These are phyloP conservation scores for Rhodamnia argentea DNA, from an alignment of 345 rosid species.

Conservation along the genomic window DNA sequence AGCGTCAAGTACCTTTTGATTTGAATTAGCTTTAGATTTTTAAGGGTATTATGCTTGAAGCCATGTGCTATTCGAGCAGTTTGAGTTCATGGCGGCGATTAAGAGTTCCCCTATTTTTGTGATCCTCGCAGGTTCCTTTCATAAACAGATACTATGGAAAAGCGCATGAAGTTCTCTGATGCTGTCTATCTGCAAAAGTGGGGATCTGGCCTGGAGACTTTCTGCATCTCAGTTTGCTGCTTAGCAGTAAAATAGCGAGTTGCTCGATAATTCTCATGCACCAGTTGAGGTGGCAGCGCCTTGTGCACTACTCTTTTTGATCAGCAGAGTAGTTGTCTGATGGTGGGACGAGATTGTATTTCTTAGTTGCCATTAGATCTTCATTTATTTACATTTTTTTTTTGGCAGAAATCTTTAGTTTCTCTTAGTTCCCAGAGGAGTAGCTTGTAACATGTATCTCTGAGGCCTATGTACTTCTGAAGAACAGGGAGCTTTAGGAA, in stretches of 20 bases:
- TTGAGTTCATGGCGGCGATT: background rate
- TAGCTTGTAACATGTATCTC: background rate
- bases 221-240: background rate
- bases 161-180: slow-evolving; percentile 70
- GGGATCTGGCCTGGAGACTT: background rate
- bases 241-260: background rate
- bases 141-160: slow-evolving; percentile 88
- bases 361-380: background rate
- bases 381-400: background rate
- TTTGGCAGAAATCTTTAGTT: background rate
- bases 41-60: background rate
- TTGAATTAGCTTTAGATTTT: background rate
- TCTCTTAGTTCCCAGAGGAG: background rate
- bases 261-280: background rate
- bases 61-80: background rate
- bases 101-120: background rate
- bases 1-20: background rate
- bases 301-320: background rate
- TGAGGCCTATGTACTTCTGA: background rate
- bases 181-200: background rate
- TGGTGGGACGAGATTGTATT: background rate
- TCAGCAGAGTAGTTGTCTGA: background rate
- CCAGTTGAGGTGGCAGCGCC: background rate
- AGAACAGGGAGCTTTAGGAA: background rate
- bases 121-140: slow-evolving; percentile 51